Conservation (phyloP, 1,139 yeast species). For the Pichia kudriavzevii region DNA sequence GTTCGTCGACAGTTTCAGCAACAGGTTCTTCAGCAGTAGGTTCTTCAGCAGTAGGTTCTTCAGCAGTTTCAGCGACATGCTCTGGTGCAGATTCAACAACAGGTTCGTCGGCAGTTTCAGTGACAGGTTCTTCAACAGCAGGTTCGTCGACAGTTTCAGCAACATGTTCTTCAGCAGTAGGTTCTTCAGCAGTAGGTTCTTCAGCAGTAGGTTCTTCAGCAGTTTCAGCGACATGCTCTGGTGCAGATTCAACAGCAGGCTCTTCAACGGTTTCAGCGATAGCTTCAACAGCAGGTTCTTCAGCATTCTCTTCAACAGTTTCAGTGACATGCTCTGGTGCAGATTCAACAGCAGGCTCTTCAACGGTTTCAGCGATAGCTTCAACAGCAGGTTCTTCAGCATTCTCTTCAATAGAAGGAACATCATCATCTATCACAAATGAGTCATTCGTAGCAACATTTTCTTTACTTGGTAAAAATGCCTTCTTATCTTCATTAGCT, state of each 20-base stretch:
- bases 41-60: constrained; percentile 1
- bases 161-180: constrained; percentile 5
- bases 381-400: constrained; percentile 6
- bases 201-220: constrained; percentile 3
- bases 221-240: constrained; percentile 5
- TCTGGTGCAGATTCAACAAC: constrained; percentile 3
- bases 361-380: constrained; percentile 3
- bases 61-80: constrained; percentile 5
- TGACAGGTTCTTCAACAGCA: constrained; percentile 1
- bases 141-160: neutral
- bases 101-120: constrained; percentile 1
- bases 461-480: constrained; percentile 14
- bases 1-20: constrained; percentile 5
- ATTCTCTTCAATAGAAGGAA: constrained; percentile 4
- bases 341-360: constrained; percentile 1
- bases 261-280: constrained; percentile 4
- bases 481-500: constrained; percentile 12
- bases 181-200: constrained; percentile 5
- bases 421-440: constrained; percentile 24
- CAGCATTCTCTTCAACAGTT: constrained; percentile 1
- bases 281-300: constrained; percentile 4
- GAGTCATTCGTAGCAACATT: constrained; percentile 19
- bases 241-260: constrained; percentile 5
- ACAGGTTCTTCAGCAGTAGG: constrained; percentile 6
- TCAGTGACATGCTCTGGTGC: constrained; percentile 5